Conservation (phyloP, 352 stramenopile species). For the Paralagenidium karlingii region DNA sequence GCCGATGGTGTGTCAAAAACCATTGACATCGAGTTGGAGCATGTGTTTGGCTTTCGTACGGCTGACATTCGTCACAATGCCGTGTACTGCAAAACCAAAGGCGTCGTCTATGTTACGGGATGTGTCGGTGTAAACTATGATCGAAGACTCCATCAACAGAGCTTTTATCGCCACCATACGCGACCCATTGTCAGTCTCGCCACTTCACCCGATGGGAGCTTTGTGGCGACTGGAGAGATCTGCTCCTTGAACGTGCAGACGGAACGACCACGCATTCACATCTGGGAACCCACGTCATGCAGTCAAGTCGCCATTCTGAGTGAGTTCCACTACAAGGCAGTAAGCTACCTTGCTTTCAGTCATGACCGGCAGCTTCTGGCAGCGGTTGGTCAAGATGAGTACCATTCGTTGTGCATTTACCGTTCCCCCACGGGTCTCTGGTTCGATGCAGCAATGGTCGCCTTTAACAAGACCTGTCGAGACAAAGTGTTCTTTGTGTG, state of each 20-base stretch:
- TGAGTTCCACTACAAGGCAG: slow-evolving; percentile 49
- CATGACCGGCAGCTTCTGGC: slow-evolving; percentile 27
- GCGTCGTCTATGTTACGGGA: slow-evolving; percentile 44
- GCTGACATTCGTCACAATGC: slow-evolving; percentile 48
- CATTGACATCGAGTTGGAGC: slow-evolving; percentile 38
- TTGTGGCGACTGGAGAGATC: slow-evolving; percentile 64
- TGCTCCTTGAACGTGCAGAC: slow-evolving; percentile 32
- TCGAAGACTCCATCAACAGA: slow-evolving; percentile 44
- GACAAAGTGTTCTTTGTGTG: slow-evolving; percentile 43
- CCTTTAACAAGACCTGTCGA: slow-evolving; percentile 29
- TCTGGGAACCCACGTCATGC: slow-evolving; percentile 62
- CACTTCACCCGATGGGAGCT: slow-evolving; percentile 26
- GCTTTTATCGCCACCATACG: slow-evolving; percentile 45
- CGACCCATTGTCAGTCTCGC: slow-evolving; percentile 45
- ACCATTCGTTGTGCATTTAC: slow-evolving; percentile 64
- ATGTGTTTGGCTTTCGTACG: slow-evolving; percentile 45
- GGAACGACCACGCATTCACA: slow-evolving; percentile 49
- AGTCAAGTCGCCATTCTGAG: slow-evolving; percentile 28
- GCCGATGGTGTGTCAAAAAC: slow-evolving; percentile 19
- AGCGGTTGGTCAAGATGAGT: slow-evolving; percentile 56
- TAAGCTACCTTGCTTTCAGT: slow-evolving; percentile 53
- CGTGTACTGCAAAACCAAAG: slow-evolving; percentile 49
- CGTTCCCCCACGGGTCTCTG: slow-evolving; percentile 35
- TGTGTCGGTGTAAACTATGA: slow-evolving; percentile 61
- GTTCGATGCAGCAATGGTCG: slow-evolving; percentile 47